Conservation (phyloP, 805 yeast genomes). For the Saturnispora saitoi region DNA sequence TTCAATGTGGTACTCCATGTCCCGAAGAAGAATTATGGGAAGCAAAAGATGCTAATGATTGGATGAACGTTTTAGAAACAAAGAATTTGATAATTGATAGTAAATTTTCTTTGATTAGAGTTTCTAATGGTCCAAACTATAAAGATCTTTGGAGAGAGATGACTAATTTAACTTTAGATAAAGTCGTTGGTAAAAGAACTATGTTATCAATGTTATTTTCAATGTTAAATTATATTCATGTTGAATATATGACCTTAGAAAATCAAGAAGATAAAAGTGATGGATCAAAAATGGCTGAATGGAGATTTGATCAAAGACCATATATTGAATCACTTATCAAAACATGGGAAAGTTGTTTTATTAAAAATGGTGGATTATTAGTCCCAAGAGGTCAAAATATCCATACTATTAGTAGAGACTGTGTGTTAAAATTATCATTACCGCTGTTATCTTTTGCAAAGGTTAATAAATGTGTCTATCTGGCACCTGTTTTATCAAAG, state of each 20-base stretch:
- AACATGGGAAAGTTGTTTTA: slow-evolving; percentile 59
- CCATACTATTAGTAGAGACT: slow-evolving; percentile 40
- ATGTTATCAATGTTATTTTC: slow-evolving; percentile 51
- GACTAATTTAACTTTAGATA: slow-evolving; percentile 32
- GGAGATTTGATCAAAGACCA: slow-evolving; percentile 61
- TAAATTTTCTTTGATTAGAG: slow-evolving; percentile 44
- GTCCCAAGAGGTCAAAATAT: slow-evolving; percentile 43
- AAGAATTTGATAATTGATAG: slow-evolving; percentile 40
- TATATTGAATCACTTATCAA: slow-evolving; percentile 47
- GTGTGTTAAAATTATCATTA: slow-evolving; percentile 53
- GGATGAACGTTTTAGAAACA: slow-evolving; percentile 37
- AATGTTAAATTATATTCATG: slow-evolving; percentile 57
- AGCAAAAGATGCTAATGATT: slow-evolving; percentile 39
- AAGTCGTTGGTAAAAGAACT: slow-evolving; percentile 39
- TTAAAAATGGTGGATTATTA: slow-evolving; percentile 55
- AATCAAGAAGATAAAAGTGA: slow-evolving; percentile 23
- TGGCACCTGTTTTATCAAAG: slow-evolving; percentile 51
- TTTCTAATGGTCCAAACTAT: slow-evolving; percentile 46
- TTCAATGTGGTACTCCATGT: slow-evolving; percentile 62
- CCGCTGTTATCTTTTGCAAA: slow-evolving; percentile 62
- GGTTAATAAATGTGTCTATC: slow-evolving; percentile 51
- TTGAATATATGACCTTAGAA: slow-evolving; percentile 35
- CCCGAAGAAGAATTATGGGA: slow-evolving; percentile 52
- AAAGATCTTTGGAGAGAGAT: slow-evolving; percentile 47
- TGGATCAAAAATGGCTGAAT: slow-evolving; percentile 43